Base-by-base conservation (phyloP, 116 monocot species). In the Cymodocea nodosa region DNA sequence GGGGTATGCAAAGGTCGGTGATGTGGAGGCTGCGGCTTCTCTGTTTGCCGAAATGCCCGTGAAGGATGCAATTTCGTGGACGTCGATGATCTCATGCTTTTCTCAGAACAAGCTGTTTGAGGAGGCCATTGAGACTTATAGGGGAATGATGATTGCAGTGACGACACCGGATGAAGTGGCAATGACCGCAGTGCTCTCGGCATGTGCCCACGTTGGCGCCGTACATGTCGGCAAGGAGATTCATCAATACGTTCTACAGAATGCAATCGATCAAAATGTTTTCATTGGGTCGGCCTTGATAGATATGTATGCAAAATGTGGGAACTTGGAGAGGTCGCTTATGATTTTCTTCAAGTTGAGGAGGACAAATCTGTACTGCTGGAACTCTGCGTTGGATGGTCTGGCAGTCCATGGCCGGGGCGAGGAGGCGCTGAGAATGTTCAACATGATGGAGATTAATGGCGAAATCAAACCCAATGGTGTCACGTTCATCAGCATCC, bases 261-360 rank as follows among this genome's bases (percentile, higher is more conserved):
- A 71, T 51, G 64, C 70, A 4, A 76, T 84, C 35, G 18, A 37
- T 4, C 54, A 79, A 3, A 76, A 75, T 76, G 83, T 83, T 3
- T 74, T 78, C 60, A 66, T 81, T 0, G 83, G 83, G 6, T 83
- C 85, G 15, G 79, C 81, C 17, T 49, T 90, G 74, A 65, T 90
- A 16, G 90, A 90, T 40, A 83, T 90, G 90, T 90, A 85, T 22
- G 90, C 85, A 2, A 85, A 90, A 70, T 83, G 86, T 56, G 90
- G 83, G 23, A 58, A 57, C 55, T 62, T 83, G 44, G 79, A 75
- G 64, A 76, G 52, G 65, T 71, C 90, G 18, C 72, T 90, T 4
- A 49, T 79, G 67, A 63, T 81, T 9, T 90, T 90, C 74, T 83
- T 74, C 66, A 83, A 90, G 60, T 35, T 86, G 59, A 78, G 66